A percentile compares a stretch with the other conserved stretches of the same genome.
phyloP scores from a whole-genome alignment of 1,139 yeast species.

The Saccharomyces hybrid region DNA sequence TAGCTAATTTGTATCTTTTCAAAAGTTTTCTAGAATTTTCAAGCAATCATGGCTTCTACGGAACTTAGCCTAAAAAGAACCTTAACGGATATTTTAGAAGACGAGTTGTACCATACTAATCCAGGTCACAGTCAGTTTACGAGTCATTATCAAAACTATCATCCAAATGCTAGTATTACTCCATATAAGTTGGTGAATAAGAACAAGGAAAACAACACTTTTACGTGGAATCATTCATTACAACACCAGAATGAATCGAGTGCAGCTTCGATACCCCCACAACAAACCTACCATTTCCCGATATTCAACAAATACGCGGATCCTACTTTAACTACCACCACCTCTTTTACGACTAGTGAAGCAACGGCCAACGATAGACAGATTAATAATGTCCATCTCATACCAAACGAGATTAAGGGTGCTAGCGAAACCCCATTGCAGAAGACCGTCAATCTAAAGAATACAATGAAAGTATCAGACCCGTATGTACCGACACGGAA shows the following conservation, averaged over 20 bases:
- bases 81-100: conserved; percentile 55
- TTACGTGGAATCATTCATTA: conserved; percentile 4
- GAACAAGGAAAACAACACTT: background rate
- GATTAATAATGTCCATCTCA: background rate
- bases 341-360: conserved; percentile 1
- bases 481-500: conserved; percentile 2
- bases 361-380: conserved; percentile 1
- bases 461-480: conserved; percentile 9
- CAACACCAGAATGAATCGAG: conserved; percentile 10
- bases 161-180: background rate
- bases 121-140: background rate
- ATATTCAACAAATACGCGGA: conserved; percentile 36
- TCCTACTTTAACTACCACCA: conserved; percentile 33
- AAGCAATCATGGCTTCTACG: conserved; percentile 21
- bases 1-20: background rate
- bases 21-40: background rate
- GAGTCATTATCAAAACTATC: conserved; percentile 2
- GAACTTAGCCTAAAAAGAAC: conserved; percentile 36
- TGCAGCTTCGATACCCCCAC: conserved; percentile 3
- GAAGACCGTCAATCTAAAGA: conserved; percentile 23
- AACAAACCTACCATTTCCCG: conserved; percentile 7
- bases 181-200: background rate
- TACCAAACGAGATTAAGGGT: background rate
- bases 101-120: conserved; percentile 45
- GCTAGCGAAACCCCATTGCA: conserved; percentile 16